Base-by-base conservation (phyloP, 2,329 filamentous ascomycete genomes). In the Clonostachys byssicola region DNA sequence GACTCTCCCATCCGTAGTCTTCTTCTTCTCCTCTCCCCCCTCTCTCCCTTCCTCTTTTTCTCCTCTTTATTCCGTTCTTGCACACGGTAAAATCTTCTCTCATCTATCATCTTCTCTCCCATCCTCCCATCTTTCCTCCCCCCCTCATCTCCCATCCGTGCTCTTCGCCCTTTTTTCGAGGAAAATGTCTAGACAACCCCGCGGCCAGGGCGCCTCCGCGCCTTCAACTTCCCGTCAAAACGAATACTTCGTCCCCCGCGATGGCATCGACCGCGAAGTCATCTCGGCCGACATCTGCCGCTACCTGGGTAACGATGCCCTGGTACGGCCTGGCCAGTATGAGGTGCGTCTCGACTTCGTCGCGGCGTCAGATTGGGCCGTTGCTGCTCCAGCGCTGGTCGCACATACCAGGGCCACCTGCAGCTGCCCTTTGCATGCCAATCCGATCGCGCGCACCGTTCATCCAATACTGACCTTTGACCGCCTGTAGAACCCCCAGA, bases 261-360 rank as follows among this genome's bases (percentile, higher is more conserved):
- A 90, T 66, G 87, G 88, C 62, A 92, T 92, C 67, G 86, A 88
- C 65, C 83, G 87, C 58, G 87, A 92, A 67, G 88, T 92, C 59
- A 90, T 92, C 68, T 89, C 88, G 53, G 85, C 86, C 63, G 88
- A 92, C 65, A 89, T 92, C 55, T 91, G 88, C 73, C 86, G 87
- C 62, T 92, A 90, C 65, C 78, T 92, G 56, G 88, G 88, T 60
- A 89, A 89, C 66, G 88, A 92, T 74, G 88, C 88, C 56, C 78
- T 89, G 59, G 87, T 89, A 62, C 84, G 85, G 61, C 87, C 86
- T 50, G 85, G 85, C 59, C 81, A 79, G 57, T 86, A 88, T 67
- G 81, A 88, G 78, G 86, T 89, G 78, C 23, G 42, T 48, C 34
- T 40, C 20, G 17, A 42, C 20, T 17, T 42, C 18, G 10, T 30